Base-by-base conservation (phyloP, 2,329 filamentous ascomycete species). In the Parascedosporium putredinis region DNA sequence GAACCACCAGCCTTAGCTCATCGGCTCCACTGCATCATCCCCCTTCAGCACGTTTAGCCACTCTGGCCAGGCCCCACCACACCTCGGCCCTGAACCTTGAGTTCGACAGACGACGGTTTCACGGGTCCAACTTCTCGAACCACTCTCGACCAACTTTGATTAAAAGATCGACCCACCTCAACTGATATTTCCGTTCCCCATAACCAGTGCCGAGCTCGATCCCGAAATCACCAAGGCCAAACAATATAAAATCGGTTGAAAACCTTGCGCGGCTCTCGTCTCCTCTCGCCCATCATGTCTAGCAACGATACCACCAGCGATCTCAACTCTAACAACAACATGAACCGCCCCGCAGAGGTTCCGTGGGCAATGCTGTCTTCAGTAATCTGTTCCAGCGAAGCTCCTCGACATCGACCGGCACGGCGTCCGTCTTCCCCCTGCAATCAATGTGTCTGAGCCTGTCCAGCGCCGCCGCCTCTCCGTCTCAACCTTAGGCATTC, bases 401-500 rank as follows among this genome's bases (percentile, higher is more conserved):
- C 58, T 74, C 74, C 57, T 78, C 76, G 3, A 67, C 72, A 50
- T 69, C 70, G 51, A 62, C 70, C 51, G 60, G 68, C 56, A 67
- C 67, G 25, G 58, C 56, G 49, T 62, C 65, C 23, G 63, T 69
- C 38, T 76, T 76, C 55, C 71, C 74, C 55, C 51, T 25, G 64
- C 63, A 42, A 62, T 68, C 46, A 64, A 65, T 29, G 66, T 73
- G 24, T 72, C 78, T 54, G 74, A 81, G 50, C 23, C 31, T 23
- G 70, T 74, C 55, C 76, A 78, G 54, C 79, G 81, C 52, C 81
- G 85, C 52, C 80, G 86, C 44, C 76, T 89, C 55, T 90, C 86
- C 42, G 78, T 89, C 60, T 83, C 80, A 43, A 87, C 84, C 3
- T 68, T 88, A 25, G 85, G 86, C 29, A 71, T 88, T n/a, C 84